Percentiles rank a stretch among this genome's conserved stretches.
Evolutionary conservation across 345 rosid species (phyloP).

Genomic region (Tarenaya hassleriana): DNA sequence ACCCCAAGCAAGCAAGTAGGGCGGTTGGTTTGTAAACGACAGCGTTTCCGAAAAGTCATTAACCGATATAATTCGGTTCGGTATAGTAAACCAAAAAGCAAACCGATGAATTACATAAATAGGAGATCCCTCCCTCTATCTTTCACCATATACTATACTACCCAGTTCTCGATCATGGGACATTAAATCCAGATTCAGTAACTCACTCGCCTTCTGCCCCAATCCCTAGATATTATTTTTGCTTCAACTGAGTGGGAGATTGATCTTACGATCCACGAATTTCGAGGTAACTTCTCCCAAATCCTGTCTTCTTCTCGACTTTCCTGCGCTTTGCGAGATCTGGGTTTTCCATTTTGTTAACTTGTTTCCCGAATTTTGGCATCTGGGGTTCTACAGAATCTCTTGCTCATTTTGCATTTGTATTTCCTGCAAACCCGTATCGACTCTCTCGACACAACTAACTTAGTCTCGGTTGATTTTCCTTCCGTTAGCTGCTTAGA

Average conservation of each 20-base stretch:
- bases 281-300: neutral
- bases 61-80: too few relatives aligned
- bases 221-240: neutral
- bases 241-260: neutral
- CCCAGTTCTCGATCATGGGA: too few relatives aligned
- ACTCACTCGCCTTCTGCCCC: neutral
- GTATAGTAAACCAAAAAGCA: too few relatives aligned
- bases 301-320: neutral
- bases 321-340: constrained; percentile 1
- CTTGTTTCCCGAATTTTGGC: neutral
- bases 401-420: neutral
- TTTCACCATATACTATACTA: too few relatives aligned
- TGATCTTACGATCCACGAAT: neutral
- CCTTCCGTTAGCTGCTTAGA: neutral
- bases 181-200: neutral
- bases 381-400: neutral
- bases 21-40: neutral
- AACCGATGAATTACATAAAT: too few relatives aligned
- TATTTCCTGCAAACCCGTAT: neutral
- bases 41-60: too few relatives aligned
- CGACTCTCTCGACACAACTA: neutral
- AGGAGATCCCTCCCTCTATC: too few relatives aligned
- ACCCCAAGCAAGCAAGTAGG: neutral
- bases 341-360: neutral
- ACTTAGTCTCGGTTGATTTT: neutral